phyloP scores from a whole-genome alignment of 805 yeast genomes.

The Hanseniaspora lachancei region DNA sequence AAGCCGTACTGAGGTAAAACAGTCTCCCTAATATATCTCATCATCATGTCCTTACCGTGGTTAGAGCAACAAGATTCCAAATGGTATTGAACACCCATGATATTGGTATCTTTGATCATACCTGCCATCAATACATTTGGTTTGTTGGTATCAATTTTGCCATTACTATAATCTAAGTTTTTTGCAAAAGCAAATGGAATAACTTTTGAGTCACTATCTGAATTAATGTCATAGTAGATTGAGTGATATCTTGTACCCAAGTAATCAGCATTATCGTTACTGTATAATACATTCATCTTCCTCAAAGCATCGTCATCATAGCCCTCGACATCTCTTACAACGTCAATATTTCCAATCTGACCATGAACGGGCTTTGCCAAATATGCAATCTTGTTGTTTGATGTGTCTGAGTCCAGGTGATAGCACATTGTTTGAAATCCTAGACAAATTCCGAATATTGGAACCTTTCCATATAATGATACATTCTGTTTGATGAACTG shows the following conservation, averaged over 20 bases:
- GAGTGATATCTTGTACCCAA: constrained; percentile 85
- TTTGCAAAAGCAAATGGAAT: constrained; percentile 46
- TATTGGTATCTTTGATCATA: constrained; percentile 46
- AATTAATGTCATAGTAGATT: not conserved
- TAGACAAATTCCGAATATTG: constrained; percentile 80
- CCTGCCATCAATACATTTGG: constrained; percentile 66
- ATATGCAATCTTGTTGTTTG: constrained; percentile 33
- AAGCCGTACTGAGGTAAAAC: not conserved
- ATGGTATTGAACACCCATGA: constrained; percentile 91
- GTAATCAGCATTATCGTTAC: constrained; percentile 24
- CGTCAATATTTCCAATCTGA: constrained; percentile 46
- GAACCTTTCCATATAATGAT: constrained; percentile 28
- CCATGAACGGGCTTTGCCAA: constrained; percentile 68
- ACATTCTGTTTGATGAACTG: constrained; percentile 9
- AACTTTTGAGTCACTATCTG: constrained; percentile 23
- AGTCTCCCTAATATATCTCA: constrained; percentile 36
- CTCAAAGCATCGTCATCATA: constrained; percentile 7
- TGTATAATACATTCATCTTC: constrained; percentile 15
- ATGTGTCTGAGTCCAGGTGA: constrained; percentile 33
- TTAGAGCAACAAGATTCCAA: constrained; percentile 88
- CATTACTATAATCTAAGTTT: constrained; percentile 21
- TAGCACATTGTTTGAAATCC: constrained; percentile 79
- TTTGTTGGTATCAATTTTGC: constrained; percentile 17
- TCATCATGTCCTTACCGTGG: constrained; percentile 45
- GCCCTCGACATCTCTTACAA: constrained; percentile 3